phyloP scores from a whole-genome alignment of 495 filamentous ascomycete species.

The Penicillium herquei region DNA sequence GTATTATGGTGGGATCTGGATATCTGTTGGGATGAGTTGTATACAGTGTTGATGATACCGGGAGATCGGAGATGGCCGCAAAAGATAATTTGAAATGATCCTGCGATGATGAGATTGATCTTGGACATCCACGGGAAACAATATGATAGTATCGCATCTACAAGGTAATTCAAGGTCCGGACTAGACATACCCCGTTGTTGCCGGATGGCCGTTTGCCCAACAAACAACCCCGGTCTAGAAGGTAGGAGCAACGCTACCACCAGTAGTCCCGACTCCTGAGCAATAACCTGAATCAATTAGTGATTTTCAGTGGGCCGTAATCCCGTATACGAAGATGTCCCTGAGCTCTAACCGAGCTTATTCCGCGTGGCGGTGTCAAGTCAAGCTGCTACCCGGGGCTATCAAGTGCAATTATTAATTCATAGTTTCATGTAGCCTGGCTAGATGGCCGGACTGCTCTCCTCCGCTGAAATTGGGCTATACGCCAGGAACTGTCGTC shows the following conservation, averaged over 20 bases:
- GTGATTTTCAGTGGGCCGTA: background rate
- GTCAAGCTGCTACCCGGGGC: background rate
- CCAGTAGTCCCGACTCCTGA: no score
- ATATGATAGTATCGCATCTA: conserved; percentile 5
- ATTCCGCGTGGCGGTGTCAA: conserved; percentile 2
- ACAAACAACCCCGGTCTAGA: background rate
- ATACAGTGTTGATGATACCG: background rate
- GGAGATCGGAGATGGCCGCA: conserved; percentile 10
- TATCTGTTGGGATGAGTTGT: no score
- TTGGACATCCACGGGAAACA: conserved; percentile 3
- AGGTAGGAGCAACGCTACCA: no score
- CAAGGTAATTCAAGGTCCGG: conserved; percentile 14
- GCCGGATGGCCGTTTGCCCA: background rate
- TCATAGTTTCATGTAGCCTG: no score
- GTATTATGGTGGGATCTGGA: no score
- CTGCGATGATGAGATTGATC: background rate
- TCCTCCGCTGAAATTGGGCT: conserved; percentile 1
- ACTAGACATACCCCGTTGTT: background rate
- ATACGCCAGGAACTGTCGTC: background rate
- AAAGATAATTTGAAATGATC: background rate
- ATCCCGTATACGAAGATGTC: background rate
- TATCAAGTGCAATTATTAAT: background rate
- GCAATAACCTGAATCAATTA: background rate
- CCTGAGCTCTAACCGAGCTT: background rate
- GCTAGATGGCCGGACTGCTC: background rate